A percentile compares a stretch with the other conserved stretches of the same genome.
Conservation (phyloP, 2,329 filamentous ascomycete genomes). For the Pseudopithomyces maydicus region DNA sequence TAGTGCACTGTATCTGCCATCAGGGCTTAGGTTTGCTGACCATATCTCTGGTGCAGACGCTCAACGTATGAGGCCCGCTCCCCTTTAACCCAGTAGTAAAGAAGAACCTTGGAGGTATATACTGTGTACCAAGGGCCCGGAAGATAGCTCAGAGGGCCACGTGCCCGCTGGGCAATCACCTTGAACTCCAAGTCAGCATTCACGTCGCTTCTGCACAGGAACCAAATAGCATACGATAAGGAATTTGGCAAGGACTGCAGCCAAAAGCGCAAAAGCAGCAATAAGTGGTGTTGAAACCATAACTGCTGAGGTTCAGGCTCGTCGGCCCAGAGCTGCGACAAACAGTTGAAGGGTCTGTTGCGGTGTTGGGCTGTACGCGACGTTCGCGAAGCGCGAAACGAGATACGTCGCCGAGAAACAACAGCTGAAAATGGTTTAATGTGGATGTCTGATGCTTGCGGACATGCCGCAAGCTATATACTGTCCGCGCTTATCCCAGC, state of each 20-base stretch:
- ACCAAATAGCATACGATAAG: background rate
- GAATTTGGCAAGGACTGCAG: background rate
- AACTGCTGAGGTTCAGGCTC: background rate
- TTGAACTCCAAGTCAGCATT: background rate
- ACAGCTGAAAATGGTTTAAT: too few species aligned
- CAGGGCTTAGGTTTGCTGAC: background rate
- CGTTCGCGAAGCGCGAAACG: too few species aligned
- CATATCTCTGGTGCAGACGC: constrained; percentile 15
- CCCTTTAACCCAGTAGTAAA: constrained; percentile 11
- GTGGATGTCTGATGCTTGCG: too few species aligned
- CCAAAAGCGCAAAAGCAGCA: background rate
- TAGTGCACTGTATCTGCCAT: background rate
- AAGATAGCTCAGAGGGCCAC: constrained; percentile 5
- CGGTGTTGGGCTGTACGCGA: too few species aligned
- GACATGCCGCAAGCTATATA: too few species aligned
- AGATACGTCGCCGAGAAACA: too few species aligned
- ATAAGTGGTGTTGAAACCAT: background rate
- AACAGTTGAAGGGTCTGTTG: background rate
- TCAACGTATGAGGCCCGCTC: constrained; percentile 13
- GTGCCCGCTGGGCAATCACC: background rate
- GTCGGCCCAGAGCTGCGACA: background rate
- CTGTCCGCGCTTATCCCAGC: too few species aligned
- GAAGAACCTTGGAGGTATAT: constrained; percentile 7
- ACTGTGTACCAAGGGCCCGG: constrained; percentile 18
- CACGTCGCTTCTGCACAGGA: background rate